A percentile compares a stretch with the other conserved stretches of the same genome.
phyloP scores from a whole-genome alignment of 2,329 filamentous ascomycete genomes.

The Harringtonia lauricola region DNA sequence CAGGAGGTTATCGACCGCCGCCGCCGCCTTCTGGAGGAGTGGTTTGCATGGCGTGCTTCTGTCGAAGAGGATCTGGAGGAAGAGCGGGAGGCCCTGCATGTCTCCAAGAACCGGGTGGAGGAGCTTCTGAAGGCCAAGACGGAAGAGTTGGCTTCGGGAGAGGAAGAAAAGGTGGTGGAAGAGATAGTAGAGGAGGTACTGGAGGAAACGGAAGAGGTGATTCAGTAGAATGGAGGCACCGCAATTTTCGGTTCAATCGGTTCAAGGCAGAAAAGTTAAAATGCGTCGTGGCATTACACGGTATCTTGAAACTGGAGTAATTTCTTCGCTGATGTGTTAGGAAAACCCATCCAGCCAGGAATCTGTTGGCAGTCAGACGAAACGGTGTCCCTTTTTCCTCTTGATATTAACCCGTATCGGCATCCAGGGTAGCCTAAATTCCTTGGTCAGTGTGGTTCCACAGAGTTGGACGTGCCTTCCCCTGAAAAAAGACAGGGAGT shows the following conservation, averaged over 20 bases:
- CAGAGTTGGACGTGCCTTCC: too few relatives aligned
- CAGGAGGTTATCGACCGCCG: constrained; percentile 85
- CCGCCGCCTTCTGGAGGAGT: constrained; percentile 74
- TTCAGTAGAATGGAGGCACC: constrained; percentile 22
- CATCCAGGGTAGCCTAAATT: too few relatives aligned
- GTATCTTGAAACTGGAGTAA: background rate
- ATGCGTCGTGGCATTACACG: background rate
- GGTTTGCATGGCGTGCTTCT: constrained; percentile 70
- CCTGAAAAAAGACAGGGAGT: too few relatives aligned
- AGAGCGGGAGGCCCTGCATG: constrained; percentile 56
- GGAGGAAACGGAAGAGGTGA: constrained; percentile 75
- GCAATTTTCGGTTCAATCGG: too few relatives aligned
- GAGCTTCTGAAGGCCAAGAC: constrained; percentile 48
- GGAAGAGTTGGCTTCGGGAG: constrained; percentile 40
- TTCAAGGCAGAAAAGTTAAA: background rate
- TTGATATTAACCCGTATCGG: too few relatives aligned
- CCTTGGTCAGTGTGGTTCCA: too few relatives aligned
- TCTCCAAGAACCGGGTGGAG: constrained; percentile 55
- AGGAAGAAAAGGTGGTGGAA: constrained; percentile 75
- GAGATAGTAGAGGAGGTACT: constrained; percentile 77
- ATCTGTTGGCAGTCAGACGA: too few relatives aligned
- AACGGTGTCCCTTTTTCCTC: too few relatives aligned
- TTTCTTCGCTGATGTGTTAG: background rate
- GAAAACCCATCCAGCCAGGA: too few relatives aligned
- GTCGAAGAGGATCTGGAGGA: constrained; percentile 62